Percentiles rank a stretch among this genome's conserved stretches.
Conservation (phyloP, 1,139 yeast species). For the Hemisphaericaspora subhashii region DNA sequence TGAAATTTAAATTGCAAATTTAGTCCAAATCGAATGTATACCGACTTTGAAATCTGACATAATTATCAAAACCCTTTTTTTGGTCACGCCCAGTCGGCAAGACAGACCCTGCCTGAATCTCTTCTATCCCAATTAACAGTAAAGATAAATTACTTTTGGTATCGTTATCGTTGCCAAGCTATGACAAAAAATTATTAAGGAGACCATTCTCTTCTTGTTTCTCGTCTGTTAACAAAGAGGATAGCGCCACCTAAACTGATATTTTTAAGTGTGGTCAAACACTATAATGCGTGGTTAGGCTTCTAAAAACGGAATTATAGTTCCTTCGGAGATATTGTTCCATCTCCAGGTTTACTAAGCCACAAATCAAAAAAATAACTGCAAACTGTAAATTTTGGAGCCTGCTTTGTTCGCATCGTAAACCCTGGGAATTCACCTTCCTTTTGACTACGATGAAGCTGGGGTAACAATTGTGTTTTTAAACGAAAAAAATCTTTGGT, state of each 20-base stretch:
- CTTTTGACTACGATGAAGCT: not conserved
- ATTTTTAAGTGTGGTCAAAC: not conserved
- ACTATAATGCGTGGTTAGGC: not conserved
- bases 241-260: constrained; percentile 6
- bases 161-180: too few species aligned
- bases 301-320: constrained; percentile 1
- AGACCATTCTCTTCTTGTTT: too few species aligned
- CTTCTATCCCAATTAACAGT: too few species aligned
- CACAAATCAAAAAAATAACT: not conserved
- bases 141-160: too few species aligned
- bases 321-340: not conserved
- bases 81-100: too few species aligned
- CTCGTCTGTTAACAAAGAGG: not conserved
- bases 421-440: not conserved
- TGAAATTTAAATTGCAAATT: too few species aligned
- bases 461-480: not conserved
- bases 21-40: too few species aligned
- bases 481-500: not conserved
- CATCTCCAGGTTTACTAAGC: too few species aligned
- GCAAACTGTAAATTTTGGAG: not conserved
- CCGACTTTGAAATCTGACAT: too few species aligned
- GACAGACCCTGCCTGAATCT: too few species aligned
- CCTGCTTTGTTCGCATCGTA: not conserved
- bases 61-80: too few species aligned
- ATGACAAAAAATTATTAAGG: too few species aligned